Evolutionary conservation across 2,329 filamentous ascomycete genomes (phyloP).

Genomic region (Xylariales sp.): DNA sequence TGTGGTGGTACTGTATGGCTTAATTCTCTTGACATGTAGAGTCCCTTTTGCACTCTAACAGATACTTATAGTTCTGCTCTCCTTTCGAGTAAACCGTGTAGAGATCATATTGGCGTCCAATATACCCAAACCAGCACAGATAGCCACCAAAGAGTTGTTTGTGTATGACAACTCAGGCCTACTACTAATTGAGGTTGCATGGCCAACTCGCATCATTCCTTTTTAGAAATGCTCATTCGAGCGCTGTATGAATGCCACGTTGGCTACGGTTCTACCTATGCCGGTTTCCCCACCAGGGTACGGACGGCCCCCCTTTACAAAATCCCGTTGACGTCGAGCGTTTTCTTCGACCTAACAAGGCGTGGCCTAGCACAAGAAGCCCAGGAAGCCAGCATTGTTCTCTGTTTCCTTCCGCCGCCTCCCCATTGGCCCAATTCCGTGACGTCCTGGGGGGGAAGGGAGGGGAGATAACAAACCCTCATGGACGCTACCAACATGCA

Average conservation of each 20-base stretch:
- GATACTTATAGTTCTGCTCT: constrained; percentile 40
- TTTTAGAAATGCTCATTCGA: constrained; percentile 46
- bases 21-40: constrained; percentile 18
- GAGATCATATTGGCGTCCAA: constrained; percentile 46
- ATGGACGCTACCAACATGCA: constrained; percentile 33
- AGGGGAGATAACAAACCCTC: constrained; percentile 17
- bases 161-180: constrained; percentile 49
- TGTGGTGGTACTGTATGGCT: constrained; percentile 17
- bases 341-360: constrained; percentile 38
- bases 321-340: constrained; percentile 43
- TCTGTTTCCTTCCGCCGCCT: constrained; percentile 22
- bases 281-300: constrained; percentile 49
- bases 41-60: constrained; percentile 13
- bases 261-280: constrained; percentile 47
- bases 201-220: constrained; percentile 47
- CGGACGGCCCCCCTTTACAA: constrained; percentile 45
- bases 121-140: constrained; percentile 46
- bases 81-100: constrained; percentile 24
- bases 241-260: constrained; percentile 52
- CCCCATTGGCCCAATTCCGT: constrained; percentile 43
- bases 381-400: constrained; percentile 26
- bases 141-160: constrained; percentile 46
- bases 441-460: constrained; percentile 15
- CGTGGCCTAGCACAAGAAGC: constrained; percentile 44
- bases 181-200: constrained; percentile 52